Percentiles rank a stretch among this genome's conserved stretches.
phyloP scores from a whole-genome alignment of 257 asterid species.

The Scutellaria galericulata region DNA sequence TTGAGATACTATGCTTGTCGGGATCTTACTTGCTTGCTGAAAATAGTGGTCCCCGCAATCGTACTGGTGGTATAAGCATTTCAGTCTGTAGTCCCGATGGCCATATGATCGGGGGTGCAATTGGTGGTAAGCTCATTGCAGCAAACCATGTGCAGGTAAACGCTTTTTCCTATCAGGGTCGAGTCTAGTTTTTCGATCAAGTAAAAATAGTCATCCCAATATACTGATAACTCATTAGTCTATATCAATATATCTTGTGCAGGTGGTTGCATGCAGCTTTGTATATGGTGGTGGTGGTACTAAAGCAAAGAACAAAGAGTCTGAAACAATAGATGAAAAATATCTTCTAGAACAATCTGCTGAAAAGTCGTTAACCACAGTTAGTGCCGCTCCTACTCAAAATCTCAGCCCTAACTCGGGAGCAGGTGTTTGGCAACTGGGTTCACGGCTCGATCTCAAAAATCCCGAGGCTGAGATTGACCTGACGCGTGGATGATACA shows the following conservation, averaged over 20 bases:
- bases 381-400: slow-evolving; percentile 43
- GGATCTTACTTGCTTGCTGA: slow-evolving; percentile 66
- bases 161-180: too few species aligned
- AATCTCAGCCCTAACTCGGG: slow-evolving; percentile 50
- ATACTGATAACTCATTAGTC: too few species aligned
- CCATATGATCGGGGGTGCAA: slow-evolving; percentile 65
- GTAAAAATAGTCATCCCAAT: too few species aligned
- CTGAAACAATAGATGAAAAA: slow-evolving; percentile 44
- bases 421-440: slow-evolving; percentile 61
- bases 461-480: slow-evolving; percentile 70
- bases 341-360: slow-evolving; percentile 41
- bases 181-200: too few species aligned
- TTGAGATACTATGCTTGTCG: slow-evolving; percentile 65
- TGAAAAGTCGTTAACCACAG: slow-evolving; percentile 51
- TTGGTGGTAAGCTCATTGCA: slow-evolving; percentile 67
- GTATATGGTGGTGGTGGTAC: slow-evolving; percentile 66
- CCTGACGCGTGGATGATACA: slow-evolving; percentile 75
- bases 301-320: slow-evolving; percentile 61
- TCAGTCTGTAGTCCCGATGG: slow-evolving; percentile 66
- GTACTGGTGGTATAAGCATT: slow-evolving; percentile 68
- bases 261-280: slow-evolving; percentile 88
- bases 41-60: slow-evolving; percentile 55
- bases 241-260: not conserved
- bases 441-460: slow-evolving; percentile 50
- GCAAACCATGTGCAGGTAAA: slow-evolving; percentile 64